These are phyloP conservation scores for Mycogone perniciosa DNA, from an alignment of 2,329 filamentous ascomycete genomes.

Conservation along the genomic window DNA sequence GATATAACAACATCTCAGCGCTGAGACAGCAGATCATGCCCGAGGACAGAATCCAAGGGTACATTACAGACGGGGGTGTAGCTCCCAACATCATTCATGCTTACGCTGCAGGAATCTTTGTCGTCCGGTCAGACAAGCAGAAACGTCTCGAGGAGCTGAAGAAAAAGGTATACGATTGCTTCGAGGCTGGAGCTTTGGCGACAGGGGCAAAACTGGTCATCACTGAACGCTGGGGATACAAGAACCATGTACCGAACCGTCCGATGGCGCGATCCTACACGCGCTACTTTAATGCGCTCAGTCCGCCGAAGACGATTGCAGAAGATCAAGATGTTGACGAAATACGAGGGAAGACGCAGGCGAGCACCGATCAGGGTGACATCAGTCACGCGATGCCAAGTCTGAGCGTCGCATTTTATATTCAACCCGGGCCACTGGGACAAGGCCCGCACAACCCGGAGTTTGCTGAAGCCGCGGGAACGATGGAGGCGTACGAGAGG, in stretches of 20 bases:
- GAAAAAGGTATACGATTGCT: conserved; percentile 35
- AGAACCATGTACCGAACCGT: conserved; percentile 49
- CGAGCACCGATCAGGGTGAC: conserved; percentile 55
- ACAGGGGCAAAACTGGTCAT: conserved; percentile 43
- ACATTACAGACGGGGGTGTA: conserved; percentile 45
- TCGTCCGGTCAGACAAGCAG: conserved; percentile 38
- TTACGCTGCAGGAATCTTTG: conserved; percentile 38
- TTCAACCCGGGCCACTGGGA: conserved; percentile 31
- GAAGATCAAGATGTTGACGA: conserved; percentile 35
- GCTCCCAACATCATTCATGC: conserved; percentile 51
- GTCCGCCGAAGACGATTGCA: conserved; percentile 28
- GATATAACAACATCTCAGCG: conserved; percentile 41
- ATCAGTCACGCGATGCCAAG: conserved; percentile 52
- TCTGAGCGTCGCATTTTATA: conserved; percentile 45
- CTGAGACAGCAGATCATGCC: conserved; percentile 51
- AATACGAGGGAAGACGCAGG: conserved; percentile 37
- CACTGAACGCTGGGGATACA: conserved; percentile 36
- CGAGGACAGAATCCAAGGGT: conserved; percentile 42
- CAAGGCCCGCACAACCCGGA: conserved; percentile 45
- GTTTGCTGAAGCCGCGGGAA: conserved; percentile 46
- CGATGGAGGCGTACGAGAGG: conserved; percentile 38
- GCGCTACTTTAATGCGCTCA: conserved; percentile 37
- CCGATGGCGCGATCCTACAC: conserved; percentile 40
- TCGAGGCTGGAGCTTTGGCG: conserved; percentile 30
- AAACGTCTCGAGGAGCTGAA: conserved; percentile 33